These are phyloP conservation scores for Lactifluus subvellereus DNA, from an alignment of 768 basidiomycete genomes.

Conservation along the genomic window DNA sequence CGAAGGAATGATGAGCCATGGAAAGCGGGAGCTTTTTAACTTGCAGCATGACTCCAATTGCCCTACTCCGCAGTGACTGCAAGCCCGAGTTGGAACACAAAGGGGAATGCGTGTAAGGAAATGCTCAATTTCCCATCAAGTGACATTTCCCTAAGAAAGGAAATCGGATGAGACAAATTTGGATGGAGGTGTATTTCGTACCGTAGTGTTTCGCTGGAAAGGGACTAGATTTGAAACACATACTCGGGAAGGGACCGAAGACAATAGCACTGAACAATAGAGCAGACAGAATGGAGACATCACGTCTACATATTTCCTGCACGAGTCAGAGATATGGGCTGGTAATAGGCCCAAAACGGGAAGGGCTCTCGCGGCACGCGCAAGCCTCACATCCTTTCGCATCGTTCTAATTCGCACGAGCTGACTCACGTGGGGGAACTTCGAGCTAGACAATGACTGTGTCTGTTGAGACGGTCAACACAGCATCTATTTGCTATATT, in stretches of 20 bases:
- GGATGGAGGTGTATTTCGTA: not conserved
- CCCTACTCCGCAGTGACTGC: not conserved
- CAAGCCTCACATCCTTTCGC: not conserved
- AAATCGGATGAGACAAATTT: not conserved
- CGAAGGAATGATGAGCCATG: not conserved
- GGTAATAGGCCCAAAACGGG: not conserved
- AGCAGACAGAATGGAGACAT: not conserved
- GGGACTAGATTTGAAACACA: not conserved
- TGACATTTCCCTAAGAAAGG: conserved; percentile 7
- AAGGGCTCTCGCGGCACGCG: not conserved
- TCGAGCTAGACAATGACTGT: not conserved
- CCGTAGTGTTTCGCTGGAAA: not conserved
- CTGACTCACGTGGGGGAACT: conserved; percentile 17
- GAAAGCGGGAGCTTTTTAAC: conserved; percentile 10
- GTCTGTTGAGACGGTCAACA: not conserved
- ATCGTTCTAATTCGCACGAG: not conserved
- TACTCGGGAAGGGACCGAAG: not conserved
- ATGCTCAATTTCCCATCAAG: conserved; percentile 8
- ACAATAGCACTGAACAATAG: conserved; percentile 17
- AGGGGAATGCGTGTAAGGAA: conserved; percentile 15
- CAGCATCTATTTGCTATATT: no score
- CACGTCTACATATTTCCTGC: not conserved
- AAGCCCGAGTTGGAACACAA: conserved; percentile 17
- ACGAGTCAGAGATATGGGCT: not conserved
- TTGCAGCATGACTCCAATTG: not conserved